A percentile compares a stretch with the other conserved stretches of the same genome.
These are phyloP conservation scores for Kodamaea derodonti DNA, from an alignment of 1,139 yeast genomes.

Conservation along the genomic window DNA sequence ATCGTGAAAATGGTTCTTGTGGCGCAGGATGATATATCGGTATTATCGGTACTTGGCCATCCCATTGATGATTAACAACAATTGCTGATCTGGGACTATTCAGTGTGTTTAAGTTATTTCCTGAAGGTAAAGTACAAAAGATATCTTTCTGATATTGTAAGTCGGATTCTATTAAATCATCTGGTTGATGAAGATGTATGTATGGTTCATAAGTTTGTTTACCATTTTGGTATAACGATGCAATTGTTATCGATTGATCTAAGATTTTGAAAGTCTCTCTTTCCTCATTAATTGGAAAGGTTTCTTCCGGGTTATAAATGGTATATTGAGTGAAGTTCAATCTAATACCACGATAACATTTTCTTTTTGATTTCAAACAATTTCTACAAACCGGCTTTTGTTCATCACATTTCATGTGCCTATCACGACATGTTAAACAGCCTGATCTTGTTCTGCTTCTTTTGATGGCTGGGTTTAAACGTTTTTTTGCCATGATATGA, in stretches of 20 bases:
- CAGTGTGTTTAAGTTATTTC: not conserved
- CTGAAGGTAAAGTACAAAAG: slow-evolving; percentile 8
- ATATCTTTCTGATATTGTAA: slow-evolving; percentile 29
- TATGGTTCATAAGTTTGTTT: slow-evolving; percentile 29
- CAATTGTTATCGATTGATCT: slow-evolving; percentile 43
- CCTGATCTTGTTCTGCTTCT: slow-evolving; percentile 41
- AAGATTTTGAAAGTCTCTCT: slow-evolving; percentile 19
- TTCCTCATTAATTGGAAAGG: slow-evolving; percentile 1
- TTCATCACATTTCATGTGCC: slow-evolving; percentile 50
- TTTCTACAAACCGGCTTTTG: slow-evolving; percentile 44
- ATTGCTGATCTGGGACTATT: not conserved
- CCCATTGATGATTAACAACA: slow-evolving; percentile 1
- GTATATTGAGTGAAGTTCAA: slow-evolving; percentile 44
- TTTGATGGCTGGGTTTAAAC: slow-evolving; percentile 20
- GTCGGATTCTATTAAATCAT: slow-evolving; percentile 32
- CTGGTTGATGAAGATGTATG: slow-evolving; percentile 26
- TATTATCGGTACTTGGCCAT: slow-evolving; percentile 3
- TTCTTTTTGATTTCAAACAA: slow-evolving; percentile 40
- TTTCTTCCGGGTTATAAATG: slow-evolving; percentile 33
- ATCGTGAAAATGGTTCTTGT: not conserved
- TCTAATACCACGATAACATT: slow-evolving; percentile 43
- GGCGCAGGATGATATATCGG: not conserved
- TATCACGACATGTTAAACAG: slow-evolving; percentile 45
- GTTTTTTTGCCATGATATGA: slow-evolving; percentile 16
- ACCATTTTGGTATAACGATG: slow-evolving; percentile 36